Base-by-base conservation (phyloP, 176 grass and related monocot genomes). In the Zoysia japonica region DNA sequence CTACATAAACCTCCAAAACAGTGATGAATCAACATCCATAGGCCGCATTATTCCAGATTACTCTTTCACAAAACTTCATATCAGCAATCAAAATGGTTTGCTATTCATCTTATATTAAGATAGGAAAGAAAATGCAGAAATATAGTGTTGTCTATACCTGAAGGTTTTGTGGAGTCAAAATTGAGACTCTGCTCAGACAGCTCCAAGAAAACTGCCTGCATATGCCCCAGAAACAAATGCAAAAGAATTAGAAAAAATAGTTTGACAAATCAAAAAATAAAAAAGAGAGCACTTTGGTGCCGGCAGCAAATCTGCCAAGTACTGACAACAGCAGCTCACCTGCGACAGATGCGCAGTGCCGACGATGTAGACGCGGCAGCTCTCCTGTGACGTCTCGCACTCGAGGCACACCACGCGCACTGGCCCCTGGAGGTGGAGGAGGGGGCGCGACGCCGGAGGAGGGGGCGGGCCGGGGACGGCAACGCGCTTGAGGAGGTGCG, bases 131-230 rank as follows among this genome's bases (percentile, higher is more conserved):
- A 56, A 44, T 39, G 52, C 9, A 9, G 1, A 89, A 7, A 84
- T 76, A 64, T 41, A 50, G 8, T n/a, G n/a, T 65, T 47, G 6
- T 51, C 74, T 66, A 80, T 85, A 94, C 96, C 92, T 95, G 81
- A 83, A 93, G 79, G 77, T 89, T 89, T 84, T 95, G 96, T 39
- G 88, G 92, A 43, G 78, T 83, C 81, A 99, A 80, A 76, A 99
- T 93, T 60, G 88, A 61, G 85, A 99, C 53, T 57, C 96, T 89
- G 76, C 88, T 93, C 7, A 72, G 12, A 68, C 96, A 99, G 78
- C 80, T 99, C 96, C 92, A 99, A 81, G 84, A 99, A 99, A 76
- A 99, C 92, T 70, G 66, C 92, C 96, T 99, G 70, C 49, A 90
- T 65, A 78, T 17, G 46, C 13, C 46, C 19, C 8, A n/a, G n/a